Evolutionary conservation across 495 filamentous ascomycete genomes (phyloP), one percentile per base, ranked within the genome.

Genomic region (Staphylotrichum tortipilum): DNA sequence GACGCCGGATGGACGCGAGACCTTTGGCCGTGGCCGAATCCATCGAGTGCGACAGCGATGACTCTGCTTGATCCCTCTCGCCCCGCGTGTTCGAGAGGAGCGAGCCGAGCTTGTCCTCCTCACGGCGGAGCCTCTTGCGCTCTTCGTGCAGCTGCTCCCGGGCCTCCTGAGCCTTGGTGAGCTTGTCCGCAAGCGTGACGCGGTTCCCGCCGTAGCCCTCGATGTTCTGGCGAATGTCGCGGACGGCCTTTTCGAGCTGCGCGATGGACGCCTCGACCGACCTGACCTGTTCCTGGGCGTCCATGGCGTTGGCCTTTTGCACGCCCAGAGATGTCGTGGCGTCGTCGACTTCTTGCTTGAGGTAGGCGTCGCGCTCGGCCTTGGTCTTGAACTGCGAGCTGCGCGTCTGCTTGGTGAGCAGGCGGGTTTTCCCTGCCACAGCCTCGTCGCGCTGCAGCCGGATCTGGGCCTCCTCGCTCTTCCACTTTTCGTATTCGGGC

Each of bases 401-500:
- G n/a, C 90, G 82, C 33, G 88, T 86, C 67, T 97, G 94, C 65
- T 99, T 99, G 41, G 86, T 88, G 57, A 95, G 89, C 14, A 99
- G 74, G 22, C 90, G 82, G 56, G 85, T 84, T 34, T 88, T 74
- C 1, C 75, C 78, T 7, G 81, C 82, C 61, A 92, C 85, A 5
- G 87, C 87, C 31, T 84, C 75, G 17, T 84, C 82, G 4, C 96
- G 75, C 38, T 85, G 77, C 26, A 81, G 64, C 56, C 80, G 84
- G 26, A 89, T 70, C 5, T 71, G 69, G 11, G 73, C 73, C 61
- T 97, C 92, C 45, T 92, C 75, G 29, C 78, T 74, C 58, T 84
- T 87, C 56, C 79, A 81, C 26, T 78, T 68, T 36, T 79, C 84
- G 64, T 91, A 94, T 11, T 83, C 73, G 7, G 94, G 91, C 7